Base-by-base conservation (phyloP, 2,329 filamentous ascomycete species). In the Talaromyces piceae region DNA sequence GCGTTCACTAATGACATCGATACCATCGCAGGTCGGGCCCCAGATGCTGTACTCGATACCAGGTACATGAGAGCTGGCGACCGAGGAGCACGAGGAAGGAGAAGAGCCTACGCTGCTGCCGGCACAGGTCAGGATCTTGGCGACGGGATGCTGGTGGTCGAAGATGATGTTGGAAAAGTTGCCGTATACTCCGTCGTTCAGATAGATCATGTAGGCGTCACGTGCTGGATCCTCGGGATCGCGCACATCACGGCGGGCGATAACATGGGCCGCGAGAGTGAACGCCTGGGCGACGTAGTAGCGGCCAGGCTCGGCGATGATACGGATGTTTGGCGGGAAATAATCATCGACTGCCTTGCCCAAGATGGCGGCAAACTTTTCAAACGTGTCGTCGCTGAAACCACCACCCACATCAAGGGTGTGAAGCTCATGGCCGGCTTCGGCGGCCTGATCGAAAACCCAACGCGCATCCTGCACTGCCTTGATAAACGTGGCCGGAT, bases 101-200 rank as follows among this genome's bases (percentile, higher is more conserved):
- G n/a, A n/a, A 52, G 59, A 22, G 16, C 27, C 46, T 22, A 44
- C 20, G 4, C 45, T 49, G 13, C 25, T 61, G 22, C 39, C 74
- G 70, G 54, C 78, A 76, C 78, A 75, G 58, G 83, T 84, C 50
- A 98, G 77, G 53, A 97, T 80, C 71, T 87, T 88, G 51, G 91
- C 88, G 43, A 87, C 73, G 1, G 93, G 93, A 63, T 94, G 81
- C 77, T 98, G 93, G 72, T 97, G 93, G 66, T 97, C 93, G 68
- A 96, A 98, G 77, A 97, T 95, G 78, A 97, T 97, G 81, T 90
- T 94, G 59, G 89, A 95, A 67, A 98, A 97, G 75, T 97, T 97
- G 63, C 93, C 93, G 65, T 98, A 98, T 49, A 97, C 86, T 25
- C 93, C 93, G 61, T 98, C 93, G 67, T 98, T 98, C 68, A 97